These are phyloP conservation scores for Colletotrichum lindemuthianum DNA, from an alignment of 2,329 filamentous ascomycete genomes.

Conservation along the genomic window DNA sequence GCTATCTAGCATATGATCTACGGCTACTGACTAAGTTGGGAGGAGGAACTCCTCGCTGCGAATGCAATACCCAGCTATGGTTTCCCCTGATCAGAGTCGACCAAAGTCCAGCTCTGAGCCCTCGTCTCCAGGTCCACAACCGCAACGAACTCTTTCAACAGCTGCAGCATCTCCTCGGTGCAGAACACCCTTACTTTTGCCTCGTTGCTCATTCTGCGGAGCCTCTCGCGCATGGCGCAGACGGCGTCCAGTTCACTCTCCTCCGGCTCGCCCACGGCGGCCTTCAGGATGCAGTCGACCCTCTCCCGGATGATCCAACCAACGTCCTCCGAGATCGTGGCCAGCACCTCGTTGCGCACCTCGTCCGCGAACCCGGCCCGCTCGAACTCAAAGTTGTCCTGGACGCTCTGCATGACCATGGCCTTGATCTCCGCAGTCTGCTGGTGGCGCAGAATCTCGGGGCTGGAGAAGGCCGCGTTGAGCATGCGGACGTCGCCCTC, in stretches of 20 bases:
- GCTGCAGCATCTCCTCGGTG: constrained; percentile 20
- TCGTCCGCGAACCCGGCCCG: constrained; percentile 7
- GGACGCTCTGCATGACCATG: neutral
- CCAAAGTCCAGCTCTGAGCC: constrained; percentile 9
- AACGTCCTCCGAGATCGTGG: neutral
- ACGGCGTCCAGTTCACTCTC: constrained; percentile 6
- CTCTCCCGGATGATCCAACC: neutral
- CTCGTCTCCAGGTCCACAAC: constrained; percentile 10
- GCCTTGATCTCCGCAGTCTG: neutral
- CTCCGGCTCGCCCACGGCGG: constrained; percentile 3
- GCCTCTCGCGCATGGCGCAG: constrained; percentile 12
- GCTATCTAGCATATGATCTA: too few relatives aligned
- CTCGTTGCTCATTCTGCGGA: constrained; percentile 15
- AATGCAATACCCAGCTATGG: neutral
- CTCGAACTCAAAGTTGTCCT: constrained; percentile 17
- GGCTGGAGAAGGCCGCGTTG: neutral
- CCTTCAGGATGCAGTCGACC: neutral
- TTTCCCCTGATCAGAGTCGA: neutral
- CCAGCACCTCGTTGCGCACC: neutral
- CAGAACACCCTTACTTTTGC: constrained; percentile 20
- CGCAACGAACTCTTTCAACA: neutral
- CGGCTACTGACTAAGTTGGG: too few relatives aligned
- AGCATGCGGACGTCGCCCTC: constrained; percentile 24
- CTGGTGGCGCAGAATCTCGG: neutral
- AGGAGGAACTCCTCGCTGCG: neutral